phyloP scores from a whole-genome alignment of 495 filamentous ascomycete species.

The Aeminium ludgeri region DNA sequence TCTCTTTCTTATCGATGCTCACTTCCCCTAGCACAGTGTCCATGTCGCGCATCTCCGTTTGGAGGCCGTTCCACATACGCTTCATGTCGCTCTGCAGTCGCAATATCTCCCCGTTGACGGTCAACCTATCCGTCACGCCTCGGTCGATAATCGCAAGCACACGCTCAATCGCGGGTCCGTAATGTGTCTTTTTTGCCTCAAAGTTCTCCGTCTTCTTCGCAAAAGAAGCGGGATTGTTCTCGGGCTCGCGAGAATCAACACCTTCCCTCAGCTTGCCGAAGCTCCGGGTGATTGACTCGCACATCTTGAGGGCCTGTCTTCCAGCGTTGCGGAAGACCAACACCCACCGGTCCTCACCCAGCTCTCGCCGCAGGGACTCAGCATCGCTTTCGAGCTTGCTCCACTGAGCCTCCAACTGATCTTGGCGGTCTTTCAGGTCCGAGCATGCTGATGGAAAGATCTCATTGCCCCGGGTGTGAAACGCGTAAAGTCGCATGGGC shows the following conservation, averaged over 20 bases:
- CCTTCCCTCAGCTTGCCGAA: slow-evolving; percentile 66
- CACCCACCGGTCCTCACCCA: slow-evolving; percentile 91
- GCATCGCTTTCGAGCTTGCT: slow-evolving; percentile 73
- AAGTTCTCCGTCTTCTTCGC: slow-evolving; percentile 79
- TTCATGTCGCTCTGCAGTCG: slow-evolving; percentile 69
- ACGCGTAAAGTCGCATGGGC: slow-evolving; percentile 84
- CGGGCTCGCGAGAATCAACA: slow-evolving; percentile 52
- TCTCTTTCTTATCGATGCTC: slow-evolving; percentile 38
- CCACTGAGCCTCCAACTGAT: slow-evolving; percentile 58
- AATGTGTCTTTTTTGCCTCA: slow-evolving; percentile 88
- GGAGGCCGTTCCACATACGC: slow-evolving; percentile 57
- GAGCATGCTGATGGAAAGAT: slow-evolving; percentile 80
- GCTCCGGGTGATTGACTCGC: slow-evolving; percentile 76
- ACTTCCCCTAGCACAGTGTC: slow-evolving; percentile 59
- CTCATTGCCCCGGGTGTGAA: slow-evolving; percentile 53
- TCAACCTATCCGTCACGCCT: slow-evolving; percentile 75
- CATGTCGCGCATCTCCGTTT: slow-evolving; percentile 57
- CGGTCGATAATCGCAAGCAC: slow-evolving; percentile 83
- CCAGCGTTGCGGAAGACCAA: slow-evolving; percentile 88
- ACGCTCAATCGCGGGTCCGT: slow-evolving; percentile 82
- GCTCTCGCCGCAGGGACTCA: slow-evolving; percentile 66
- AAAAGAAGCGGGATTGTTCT: slow-evolving; percentile 47
- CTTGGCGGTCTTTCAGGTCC: slow-evolving; percentile 59
- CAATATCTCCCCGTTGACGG: slow-evolving; percentile 87
- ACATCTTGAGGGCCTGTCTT: slow-evolving; percentile 83